Evolutionary conservation across 2,329 filamentous ascomycete genomes (phyloP).

Genomic region (Fusarium veterinarium): DNA sequence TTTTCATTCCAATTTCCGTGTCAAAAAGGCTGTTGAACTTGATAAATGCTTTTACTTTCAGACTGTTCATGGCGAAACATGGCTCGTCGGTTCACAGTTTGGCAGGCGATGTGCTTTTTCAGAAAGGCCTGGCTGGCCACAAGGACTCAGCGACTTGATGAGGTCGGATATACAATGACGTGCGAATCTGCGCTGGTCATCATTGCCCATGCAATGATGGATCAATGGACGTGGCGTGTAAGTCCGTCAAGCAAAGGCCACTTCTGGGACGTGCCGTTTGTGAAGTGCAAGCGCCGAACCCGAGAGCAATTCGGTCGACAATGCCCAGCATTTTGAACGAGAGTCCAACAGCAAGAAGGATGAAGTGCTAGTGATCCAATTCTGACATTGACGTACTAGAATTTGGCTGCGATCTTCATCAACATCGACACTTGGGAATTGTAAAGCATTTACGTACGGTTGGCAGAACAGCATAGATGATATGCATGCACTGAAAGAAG

Average conservation of each 20-base stretch:
- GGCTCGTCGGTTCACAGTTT: not conserved
- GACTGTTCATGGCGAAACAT: not conserved
- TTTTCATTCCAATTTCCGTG: accelerated
- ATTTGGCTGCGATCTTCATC: not conserved
- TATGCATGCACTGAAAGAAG: not conserved
- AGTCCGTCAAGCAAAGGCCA: not conserved
- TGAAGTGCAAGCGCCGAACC: not conserved
- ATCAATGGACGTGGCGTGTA: not conserved
- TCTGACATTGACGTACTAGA: not conserved
- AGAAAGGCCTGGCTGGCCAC: not conserved
- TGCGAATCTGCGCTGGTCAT: not conserved
- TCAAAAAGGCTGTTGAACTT: not conserved
- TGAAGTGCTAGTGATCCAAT: not conserved
- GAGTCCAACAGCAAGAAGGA: not conserved
- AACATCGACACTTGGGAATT: not conserved
- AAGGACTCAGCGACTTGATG: not conserved
- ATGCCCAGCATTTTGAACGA: not conserved
- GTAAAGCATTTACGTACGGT: not conserved
- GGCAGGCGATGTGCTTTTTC: not conserved
- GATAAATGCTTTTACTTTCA: not conserved
- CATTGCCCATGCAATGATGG: not conserved
- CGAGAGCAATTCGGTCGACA: no score
- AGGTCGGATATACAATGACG: accelerated
- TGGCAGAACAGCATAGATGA: not conserved
- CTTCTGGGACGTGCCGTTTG: not conserved